These are phyloP conservation scores for Theileria parva DNA, from an alignment of 169 alveolate genomes.

Conservation along the genomic window DNA sequence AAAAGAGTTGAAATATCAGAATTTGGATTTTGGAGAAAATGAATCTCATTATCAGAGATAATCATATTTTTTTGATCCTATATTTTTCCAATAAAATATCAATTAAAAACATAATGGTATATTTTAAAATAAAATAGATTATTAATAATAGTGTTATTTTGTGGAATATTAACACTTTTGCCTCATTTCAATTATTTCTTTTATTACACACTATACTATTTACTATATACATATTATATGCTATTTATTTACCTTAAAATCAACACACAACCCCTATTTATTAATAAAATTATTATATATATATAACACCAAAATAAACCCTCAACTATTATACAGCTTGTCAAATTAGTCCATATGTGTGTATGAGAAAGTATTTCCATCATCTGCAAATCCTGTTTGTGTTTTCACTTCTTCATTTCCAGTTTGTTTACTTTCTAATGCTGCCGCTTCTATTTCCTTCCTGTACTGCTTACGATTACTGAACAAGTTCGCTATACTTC, in stretches of 20 bases:
- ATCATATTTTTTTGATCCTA: conserved; percentile 3
- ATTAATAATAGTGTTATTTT: neutral
- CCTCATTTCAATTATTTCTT: neutral
- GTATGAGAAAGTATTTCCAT: conserved; percentile 35
- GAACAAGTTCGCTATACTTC: conserved; percentile 65
- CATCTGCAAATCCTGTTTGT: conserved; percentile 16
- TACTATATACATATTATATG: neutral
- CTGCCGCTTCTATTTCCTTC: conserved; percentile 54
- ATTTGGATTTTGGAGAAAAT: conserved; percentile 20
- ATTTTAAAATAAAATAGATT: too few species aligned
- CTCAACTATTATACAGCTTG: neutral
- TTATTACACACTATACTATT: neutral
- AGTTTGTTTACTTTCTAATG: conserved; percentile 11
- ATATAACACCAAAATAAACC: neutral
- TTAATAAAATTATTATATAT: neutral
- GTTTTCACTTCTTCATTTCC: conserved; percentile 24
- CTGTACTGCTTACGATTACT: conserved; percentile 61
- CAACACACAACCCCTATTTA: neutral
- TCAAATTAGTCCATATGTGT: conserved; percentile 29
- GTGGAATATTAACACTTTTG: neutral
- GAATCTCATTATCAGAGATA: conserved; percentile 30
- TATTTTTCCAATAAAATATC: too few species aligned
- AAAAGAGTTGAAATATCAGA: conserved; percentile 21
- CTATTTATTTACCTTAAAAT: too few species aligned
- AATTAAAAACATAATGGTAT: too few species aligned